These are phyloP conservation scores for Diaporthe sp. DNA, from an alignment of 2,329 filamentous ascomycete species.

Conservation along the genomic window DNA sequence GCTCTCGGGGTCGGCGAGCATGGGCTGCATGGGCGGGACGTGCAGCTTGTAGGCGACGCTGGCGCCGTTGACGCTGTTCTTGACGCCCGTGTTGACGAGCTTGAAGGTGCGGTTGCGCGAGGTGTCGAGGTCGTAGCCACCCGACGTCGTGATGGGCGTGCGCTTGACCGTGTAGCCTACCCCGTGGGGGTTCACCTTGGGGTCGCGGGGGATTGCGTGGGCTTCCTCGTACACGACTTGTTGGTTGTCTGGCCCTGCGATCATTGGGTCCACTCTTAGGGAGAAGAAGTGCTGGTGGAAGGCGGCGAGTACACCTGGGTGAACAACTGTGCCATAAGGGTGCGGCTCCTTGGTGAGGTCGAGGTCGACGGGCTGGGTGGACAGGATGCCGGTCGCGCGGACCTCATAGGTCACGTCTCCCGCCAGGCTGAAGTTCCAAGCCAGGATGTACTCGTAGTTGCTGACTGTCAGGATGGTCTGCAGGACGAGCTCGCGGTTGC, in stretches of 20 bases:
- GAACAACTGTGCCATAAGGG: constrained; percentile 72
- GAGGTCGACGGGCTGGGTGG: constrained; percentile 65
- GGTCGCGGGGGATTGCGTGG: constrained; percentile 62
- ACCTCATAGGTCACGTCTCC: constrained; percentile 50
- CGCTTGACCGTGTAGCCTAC: constrained; percentile 62
- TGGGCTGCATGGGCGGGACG: constrained; percentile 69
- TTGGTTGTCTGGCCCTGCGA: constrained; percentile 69
- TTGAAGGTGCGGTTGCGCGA: constrained; percentile 68
- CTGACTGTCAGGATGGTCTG: constrained; percentile 70
- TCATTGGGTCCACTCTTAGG: constrained; percentile 73
- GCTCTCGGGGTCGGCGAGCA: constrained; percentile 61
- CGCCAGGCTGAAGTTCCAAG: constrained; percentile 61
- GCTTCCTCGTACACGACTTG: constrained; percentile 72
- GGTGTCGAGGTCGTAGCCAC: constrained; percentile 62
- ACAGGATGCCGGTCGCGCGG: constrained; percentile 65
- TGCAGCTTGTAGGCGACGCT: constrained; percentile 70
- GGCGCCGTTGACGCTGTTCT: constrained; percentile 67
- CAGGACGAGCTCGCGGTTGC: constrained; percentile 66
- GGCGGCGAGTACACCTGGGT: constrained; percentile 71
- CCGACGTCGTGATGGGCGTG: constrained; percentile 61
- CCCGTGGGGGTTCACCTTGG: constrained; percentile 62
- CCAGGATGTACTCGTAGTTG: constrained; percentile 66
- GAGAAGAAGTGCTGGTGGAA: constrained; percentile 86
- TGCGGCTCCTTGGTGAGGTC: constrained; percentile 63
- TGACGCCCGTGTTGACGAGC: constrained; percentile 66